Evolutionary conservation across 352 stramenopile genomes (phyloP).

Genomic region (Hyphochytrium catenoides): DNA sequence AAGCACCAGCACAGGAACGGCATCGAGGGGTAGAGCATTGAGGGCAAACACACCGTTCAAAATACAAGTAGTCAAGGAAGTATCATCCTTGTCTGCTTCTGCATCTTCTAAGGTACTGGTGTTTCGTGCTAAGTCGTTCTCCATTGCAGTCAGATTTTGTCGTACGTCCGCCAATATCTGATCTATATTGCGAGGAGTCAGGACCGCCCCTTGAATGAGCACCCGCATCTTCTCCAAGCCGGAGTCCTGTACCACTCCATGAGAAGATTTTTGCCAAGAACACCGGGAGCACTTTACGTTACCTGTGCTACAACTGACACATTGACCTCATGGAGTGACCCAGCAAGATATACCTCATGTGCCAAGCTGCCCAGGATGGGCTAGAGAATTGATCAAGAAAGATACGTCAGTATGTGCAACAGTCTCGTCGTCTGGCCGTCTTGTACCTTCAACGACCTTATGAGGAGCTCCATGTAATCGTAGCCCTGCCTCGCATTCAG

Average conservation of each 20-base stretch:
- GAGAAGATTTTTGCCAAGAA: too few relatives aligned
- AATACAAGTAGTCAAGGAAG: slow-evolving; percentile 33
- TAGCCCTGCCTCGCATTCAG: too few relatives aligned
- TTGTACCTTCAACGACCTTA: slow-evolving; percentile 45
- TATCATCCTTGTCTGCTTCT: slow-evolving; percentile 11
- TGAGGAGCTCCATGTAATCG: slow-evolving; percentile 41
- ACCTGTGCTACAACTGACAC: slow-evolving; percentile 53
- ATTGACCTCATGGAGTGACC: slow-evolving; percentile 36
- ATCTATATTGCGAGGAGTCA: slow-evolving; percentile 25
- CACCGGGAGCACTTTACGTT: too few relatives aligned
- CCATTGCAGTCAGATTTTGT: slow-evolving; percentile 20
- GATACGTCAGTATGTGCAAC: slow-evolving; percentile 3
- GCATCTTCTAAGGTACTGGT: slow-evolving; percentile 5
- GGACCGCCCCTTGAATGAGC: slow-evolving; percentile 45
- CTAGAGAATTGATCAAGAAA: slow-evolving; percentile 8
- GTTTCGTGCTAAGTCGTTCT: slow-evolving; percentile 3
- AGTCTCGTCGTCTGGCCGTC: slow-evolving; percentile 12
- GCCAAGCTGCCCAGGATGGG: slow-evolving; percentile 41
- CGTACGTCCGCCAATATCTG: slow-evolving; percentile 34
- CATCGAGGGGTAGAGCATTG: slow-evolving; percentile 44
- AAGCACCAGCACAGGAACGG: slow-evolving; percentile 44
- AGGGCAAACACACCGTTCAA: slow-evolving; percentile 59
- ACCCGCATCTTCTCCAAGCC: slow-evolving; percentile 47
- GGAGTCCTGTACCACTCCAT: slow-evolving; percentile 41
- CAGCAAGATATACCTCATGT: slow-evolving; percentile 22